Conservation (phyloP, 202 grass and related monocot species). For the Setaria viridis region DNA sequence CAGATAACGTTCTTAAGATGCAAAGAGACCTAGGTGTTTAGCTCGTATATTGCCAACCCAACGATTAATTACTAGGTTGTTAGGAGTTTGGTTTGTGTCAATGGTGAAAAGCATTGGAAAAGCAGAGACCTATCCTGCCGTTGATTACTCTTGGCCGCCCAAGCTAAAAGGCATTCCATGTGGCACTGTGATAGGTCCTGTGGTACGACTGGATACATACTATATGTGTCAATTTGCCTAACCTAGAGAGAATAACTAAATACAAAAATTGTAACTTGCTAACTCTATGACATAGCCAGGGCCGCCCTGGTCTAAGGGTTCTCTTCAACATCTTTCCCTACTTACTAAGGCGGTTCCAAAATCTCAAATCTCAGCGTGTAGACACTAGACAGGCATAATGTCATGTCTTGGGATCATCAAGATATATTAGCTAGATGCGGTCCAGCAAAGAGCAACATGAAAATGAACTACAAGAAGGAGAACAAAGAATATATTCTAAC, state of each 20-base stretch:
- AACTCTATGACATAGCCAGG: neutral
- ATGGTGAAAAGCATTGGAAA: conserved; percentile 20
- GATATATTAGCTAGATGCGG: neutral
- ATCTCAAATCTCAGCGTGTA: neutral
- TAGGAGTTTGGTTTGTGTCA: conserved; percentile 31
- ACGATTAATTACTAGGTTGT: conserved; percentile 31
- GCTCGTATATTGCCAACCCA: conserved; percentile 34
- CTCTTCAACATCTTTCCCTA: neutral
- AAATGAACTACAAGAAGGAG: neutral
- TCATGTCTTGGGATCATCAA: conserved; percentile 2
- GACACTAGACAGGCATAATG: neutral
- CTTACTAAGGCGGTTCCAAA: neutral
- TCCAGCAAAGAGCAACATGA: neutral
- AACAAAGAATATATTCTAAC: neutral
- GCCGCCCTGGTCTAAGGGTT: neutral
- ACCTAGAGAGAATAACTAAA: neutral
- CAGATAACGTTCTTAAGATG: neutral
- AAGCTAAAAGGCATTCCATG: neutral
- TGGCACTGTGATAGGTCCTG: conserved; percentile 30
- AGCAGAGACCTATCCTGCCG: neutral
- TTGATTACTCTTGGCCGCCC: conserved; percentile 13
- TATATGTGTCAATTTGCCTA: conserved; percentile 14
- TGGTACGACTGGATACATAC: neutral
- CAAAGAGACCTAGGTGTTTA: conserved; percentile 31
- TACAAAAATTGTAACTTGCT: neutral